Evolutionary conservation across 106 monocot species (phyloP).

Genomic region (Xerophyta viscosa): DNA sequence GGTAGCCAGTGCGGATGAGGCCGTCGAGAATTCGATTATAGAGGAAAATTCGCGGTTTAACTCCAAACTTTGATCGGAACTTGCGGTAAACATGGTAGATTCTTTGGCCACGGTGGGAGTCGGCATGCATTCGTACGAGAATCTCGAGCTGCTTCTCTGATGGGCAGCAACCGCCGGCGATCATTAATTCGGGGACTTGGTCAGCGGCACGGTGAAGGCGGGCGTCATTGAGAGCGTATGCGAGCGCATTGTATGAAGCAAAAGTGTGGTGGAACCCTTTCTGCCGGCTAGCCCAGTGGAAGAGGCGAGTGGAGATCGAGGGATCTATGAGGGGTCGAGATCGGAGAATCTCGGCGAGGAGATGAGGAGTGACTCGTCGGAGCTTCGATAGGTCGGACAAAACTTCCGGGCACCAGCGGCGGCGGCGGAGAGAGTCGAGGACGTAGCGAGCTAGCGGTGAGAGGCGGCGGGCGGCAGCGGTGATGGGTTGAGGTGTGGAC

Average conservation of each 20-base stretch:
- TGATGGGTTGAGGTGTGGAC: constrained; percentile 11
- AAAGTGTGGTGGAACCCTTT: constrained; percentile 66
- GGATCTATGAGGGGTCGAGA: constrained; percentile 28
- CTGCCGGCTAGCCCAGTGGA: constrained; percentile 73
- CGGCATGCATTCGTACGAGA: constrained; percentile 65
- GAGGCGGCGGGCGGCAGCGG: constrained; percentile 45
- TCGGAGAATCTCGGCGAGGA: constrained; percentile 76
- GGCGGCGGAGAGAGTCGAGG: constrained; percentile 61
- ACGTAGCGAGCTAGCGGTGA: constrained; percentile 83
- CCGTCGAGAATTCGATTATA: constrained; percentile 76
- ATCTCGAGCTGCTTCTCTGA: constrained; percentile 87
- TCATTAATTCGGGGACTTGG: constrained; percentile 78
- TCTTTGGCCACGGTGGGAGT: constrained; percentile 47
- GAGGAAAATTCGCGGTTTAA: constrained; percentile 51
- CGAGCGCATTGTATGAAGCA: constrained; percentile 74
- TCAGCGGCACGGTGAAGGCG: constrained; percentile 56
- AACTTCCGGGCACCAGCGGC: constrained; percentile 56
- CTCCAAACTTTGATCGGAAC: constrained; percentile 35
- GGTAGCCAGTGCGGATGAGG: constrained; percentile 34
- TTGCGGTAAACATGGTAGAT: constrained; percentile 41
- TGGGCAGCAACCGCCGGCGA: constrained; percentile 44
- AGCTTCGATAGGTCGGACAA: constrained; percentile 78
- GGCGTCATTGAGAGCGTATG: constrained; percentile 42
- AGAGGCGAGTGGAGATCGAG: constrained; percentile 58
- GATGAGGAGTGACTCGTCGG: constrained; percentile 63